Percentiles rank a stretch among this genome's conserved stretches.
These are phyloP conservation scores for Calocybe cyanea DNA, from an alignment of 768 basidiomycete genomes.

Conservation along the genomic window DNA sequence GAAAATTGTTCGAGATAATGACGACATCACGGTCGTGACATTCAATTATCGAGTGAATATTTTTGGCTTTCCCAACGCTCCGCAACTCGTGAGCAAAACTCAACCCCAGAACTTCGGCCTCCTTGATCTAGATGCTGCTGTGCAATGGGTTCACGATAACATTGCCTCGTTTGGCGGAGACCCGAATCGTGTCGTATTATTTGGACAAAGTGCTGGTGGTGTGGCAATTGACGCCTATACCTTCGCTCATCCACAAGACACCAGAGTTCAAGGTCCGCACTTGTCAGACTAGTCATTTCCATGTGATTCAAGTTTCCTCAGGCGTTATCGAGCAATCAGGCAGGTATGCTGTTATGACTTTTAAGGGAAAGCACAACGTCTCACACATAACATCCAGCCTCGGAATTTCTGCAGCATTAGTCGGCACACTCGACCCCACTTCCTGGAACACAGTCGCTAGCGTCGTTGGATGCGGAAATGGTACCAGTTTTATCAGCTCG, in stretches of 20 bases:
- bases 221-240: slow-evolving; percentile 30
- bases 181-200: slow-evolving; percentile 32
- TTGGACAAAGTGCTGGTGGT: slow-evolving; percentile 36
- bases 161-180: slow-evolving; percentile 43
- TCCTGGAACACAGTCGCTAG: slow-evolving; percentile 29
- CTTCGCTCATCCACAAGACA: slow-evolving; percentile 30
- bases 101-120: slow-evolving; percentile 36
- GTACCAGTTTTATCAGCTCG: slow-evolving; percentile 15
- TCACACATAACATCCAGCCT: neutral
- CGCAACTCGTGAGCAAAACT: slow-evolving; percentile 25
- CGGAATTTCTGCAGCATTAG: neutral
- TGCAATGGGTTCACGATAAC: slow-evolving; percentile 45
- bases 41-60: slow-evolving; percentile 38
- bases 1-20: slow-evolving; percentile 30
- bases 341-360: slow-evolving; percentile 19
- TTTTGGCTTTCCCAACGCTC: slow-evolving; percentile 36
- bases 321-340: slow-evolving; percentile 34
- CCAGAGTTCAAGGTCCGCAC: slow-evolving; percentile 17
- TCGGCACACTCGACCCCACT: slow-evolving; percentile 14
- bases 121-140: slow-evolving; percentile 35
- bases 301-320: slow-evolving; percentile 1
- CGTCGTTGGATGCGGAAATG: slow-evolving; percentile 30
- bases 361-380: no score
- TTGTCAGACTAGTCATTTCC: neutral
- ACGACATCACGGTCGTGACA: slow-evolving; percentile 32